Percentiles rank a stretch among this genome's conserved stretches.
Conservation (phyloP, 805 yeast species). For the Helenozyma baotianmanensis region DNA sequence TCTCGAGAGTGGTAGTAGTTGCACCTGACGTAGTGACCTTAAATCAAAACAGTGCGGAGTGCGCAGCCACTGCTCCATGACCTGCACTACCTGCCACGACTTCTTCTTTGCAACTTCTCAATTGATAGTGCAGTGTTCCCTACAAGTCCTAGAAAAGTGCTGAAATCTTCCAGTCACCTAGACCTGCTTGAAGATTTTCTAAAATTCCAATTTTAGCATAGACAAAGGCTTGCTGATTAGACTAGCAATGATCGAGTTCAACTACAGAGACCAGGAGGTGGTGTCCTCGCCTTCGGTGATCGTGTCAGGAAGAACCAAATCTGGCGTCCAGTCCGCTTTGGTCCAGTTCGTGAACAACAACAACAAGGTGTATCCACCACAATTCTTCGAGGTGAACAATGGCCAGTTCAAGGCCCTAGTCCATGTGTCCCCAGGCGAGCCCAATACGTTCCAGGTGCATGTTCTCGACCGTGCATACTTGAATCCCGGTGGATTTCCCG, state of each 20-base stretch:
- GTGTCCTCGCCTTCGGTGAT: conserved; percentile 38
- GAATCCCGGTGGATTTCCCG: conserved; percentile 32
- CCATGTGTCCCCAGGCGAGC: conserved; percentile 61
- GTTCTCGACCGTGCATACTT: conserved; percentile 27
- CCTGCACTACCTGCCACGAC: too few relatives aligned
- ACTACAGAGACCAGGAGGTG: conserved; percentile 29
- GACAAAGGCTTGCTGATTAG: not conserved
- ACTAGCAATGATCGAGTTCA: conserved; percentile 21
- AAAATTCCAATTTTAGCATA: too few relatives aligned
- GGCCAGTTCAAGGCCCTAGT: conserved; percentile 73
- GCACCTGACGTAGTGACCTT: too few relatives aligned
- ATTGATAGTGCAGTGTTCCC: too few relatives aligned
- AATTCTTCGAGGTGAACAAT: conserved; percentile 61
- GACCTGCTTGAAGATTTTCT: too few relatives aligned
- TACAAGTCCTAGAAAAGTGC: too few relatives aligned
- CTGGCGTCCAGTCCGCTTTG: conserved; percentile 18
- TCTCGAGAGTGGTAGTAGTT: too few relatives aligned
- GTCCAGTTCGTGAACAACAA: conserved; percentile 30
- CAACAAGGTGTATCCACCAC: conserved; percentile 56
- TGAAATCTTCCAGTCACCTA: too few relatives aligned
- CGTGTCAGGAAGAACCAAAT: conserved; percentile 26
- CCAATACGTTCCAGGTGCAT: conserved; percentile 51
- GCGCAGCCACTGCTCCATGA: too few relatives aligned
- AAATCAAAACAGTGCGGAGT: too few relatives aligned
- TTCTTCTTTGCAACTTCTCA: too few relatives aligned